phyloP scores from a whole-genome alignment of 371 early-diverging fungal genomes.

The Blyttiomyces sp. region DNA sequence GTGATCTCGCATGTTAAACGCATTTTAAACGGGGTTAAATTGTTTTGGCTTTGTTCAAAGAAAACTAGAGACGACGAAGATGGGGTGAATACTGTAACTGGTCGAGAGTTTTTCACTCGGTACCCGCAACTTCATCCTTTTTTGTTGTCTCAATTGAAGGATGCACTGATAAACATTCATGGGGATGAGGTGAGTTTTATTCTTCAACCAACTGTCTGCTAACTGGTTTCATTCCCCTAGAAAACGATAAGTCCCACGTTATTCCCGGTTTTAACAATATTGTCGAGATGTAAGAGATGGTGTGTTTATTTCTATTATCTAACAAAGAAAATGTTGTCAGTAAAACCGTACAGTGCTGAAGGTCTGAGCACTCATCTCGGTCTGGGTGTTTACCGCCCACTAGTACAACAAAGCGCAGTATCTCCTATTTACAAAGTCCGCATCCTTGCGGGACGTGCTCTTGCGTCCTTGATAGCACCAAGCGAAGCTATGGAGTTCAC shows the following conservation, averaged over 20 bases:
- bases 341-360: constrained; percentile 25
- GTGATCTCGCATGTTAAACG: too few species aligned
- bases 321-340: background rate
- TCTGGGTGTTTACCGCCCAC: constrained; percentile 56
- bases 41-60: background rate
- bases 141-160: constrained; percentile 65
- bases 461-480: constrained; percentile 66
- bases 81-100: constrained; percentile 75
- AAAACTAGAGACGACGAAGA: constrained; percentile 59
- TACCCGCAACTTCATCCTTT: constrained; percentile 77
- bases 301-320: background rate
- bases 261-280: constrained; percentile 41
- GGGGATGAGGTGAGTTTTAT: background rate
- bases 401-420: constrained; percentile 70
- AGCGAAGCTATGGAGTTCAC: constrained; percentile 37
- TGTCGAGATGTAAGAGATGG: constrained; percentile 26
- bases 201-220: background rate
- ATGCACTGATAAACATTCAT: constrained; percentile 51
- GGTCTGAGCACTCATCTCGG: constrained; percentile 6
- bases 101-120: constrained; percentile 85
- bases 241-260: constrained; percentile 12
- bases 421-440: constrained; percentile 77
- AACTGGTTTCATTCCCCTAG: background rate
- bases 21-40: too few species aligned
- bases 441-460: constrained; percentile 82